phyloP scores from a whole-genome alignment of 345 rosid species.

The Reutealis trisperma region DNA sequence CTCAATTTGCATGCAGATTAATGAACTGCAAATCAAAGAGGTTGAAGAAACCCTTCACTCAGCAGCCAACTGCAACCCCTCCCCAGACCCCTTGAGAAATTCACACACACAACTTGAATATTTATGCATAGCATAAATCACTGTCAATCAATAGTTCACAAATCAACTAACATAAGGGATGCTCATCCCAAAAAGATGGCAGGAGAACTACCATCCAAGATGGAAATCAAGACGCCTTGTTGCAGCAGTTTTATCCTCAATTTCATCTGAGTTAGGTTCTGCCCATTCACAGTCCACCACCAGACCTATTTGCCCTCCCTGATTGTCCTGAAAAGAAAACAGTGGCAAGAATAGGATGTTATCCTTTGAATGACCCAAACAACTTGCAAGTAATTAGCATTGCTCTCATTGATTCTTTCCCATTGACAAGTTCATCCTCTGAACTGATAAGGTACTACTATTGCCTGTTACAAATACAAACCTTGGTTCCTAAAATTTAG shows the following conservation, averaged over 20 bases:
- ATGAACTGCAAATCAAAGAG: neutral
- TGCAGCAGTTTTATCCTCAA: constrained; percentile 29
- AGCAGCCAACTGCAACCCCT: neutral
- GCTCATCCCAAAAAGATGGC: neutral
- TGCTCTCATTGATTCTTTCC: neutral
- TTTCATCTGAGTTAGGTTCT: constrained; percentile 23
- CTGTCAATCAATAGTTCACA: neutral
- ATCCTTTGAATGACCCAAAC: constrained; percentile 12
- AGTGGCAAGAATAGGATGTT: neutral
- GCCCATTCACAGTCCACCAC: constrained; percentile 38
- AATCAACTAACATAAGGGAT: neutral
- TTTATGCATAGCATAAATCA: neutral
- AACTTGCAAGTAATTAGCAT: neutral
- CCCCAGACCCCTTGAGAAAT: neutral
- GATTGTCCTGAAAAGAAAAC: constrained; percentile 27
- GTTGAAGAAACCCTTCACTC: neutral
- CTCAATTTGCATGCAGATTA: neutral
- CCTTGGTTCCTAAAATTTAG: neutral
- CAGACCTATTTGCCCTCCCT: constrained; percentile 30
- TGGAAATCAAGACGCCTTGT: constrained; percentile 29
- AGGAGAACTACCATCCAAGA: constrained; percentile 32
- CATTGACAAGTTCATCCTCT: neutral
- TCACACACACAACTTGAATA: neutral
- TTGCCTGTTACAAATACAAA: neutral
- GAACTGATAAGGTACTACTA: neutral